Evolutionary conservation across 2,329 filamentous ascomycete genomes (phyloP).

Genomic region (Cladosporium sp.): DNA sequence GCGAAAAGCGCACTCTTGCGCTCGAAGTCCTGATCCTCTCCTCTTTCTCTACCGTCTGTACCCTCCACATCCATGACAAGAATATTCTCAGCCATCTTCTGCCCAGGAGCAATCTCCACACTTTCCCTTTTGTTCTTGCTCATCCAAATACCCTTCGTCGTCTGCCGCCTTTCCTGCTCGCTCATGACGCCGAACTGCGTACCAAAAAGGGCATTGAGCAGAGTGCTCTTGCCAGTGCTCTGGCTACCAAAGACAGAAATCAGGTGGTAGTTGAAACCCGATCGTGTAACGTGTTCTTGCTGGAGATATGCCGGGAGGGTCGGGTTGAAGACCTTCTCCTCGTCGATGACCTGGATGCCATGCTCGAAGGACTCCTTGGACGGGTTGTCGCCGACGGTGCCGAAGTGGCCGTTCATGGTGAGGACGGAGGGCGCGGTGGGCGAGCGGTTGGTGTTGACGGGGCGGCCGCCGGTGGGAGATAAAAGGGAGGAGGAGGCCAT

Average conservation of each 20-base stretch:
- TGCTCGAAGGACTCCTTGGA: slow-evolving; percentile 75
- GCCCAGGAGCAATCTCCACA: slow-evolving; percentile 46
- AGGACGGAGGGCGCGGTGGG: slow-evolving; percentile 37
- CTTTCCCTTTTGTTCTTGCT: slow-evolving; percentile 81
- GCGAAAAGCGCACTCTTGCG: slow-evolving; percentile 97
- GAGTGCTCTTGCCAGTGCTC: slow-evolving; percentile 96
- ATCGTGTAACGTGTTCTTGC: slow-evolving; percentile 74
- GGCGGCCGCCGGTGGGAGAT: slow-evolving; percentile 16
- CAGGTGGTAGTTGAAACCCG: slow-evolving; percentile 98
- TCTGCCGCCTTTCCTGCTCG: slow-evolving; percentile 89
- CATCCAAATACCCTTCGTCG: slow-evolving; percentile 99
- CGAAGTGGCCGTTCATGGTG: slow-evolving; percentile 78
- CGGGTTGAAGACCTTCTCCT: slow-evolving; percentile 95
- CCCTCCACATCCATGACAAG: slow-evolving; percentile 99
- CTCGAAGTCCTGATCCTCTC: slow-evolving; percentile 98
- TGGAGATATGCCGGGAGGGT: slow-evolving; percentile 78
- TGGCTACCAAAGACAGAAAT: slow-evolving; percentile 99
- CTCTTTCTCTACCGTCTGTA: slow-evolving; percentile 91
- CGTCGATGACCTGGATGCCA: slow-evolving; percentile 95
- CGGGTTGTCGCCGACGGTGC: slow-evolving; percentile 65
- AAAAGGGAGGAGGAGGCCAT: slow-evolving; percentile 18
- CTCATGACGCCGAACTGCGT: slow-evolving; percentile 98
- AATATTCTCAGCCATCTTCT: slow-evolving; percentile 92
- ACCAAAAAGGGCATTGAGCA: slow-evolving; percentile 93
- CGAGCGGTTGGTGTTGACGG: slow-evolving; percentile 23